Evolutionary conservation across 495 filamentous ascomycete species (phyloP).

Genomic region (Penicillium canescens): DNA sequence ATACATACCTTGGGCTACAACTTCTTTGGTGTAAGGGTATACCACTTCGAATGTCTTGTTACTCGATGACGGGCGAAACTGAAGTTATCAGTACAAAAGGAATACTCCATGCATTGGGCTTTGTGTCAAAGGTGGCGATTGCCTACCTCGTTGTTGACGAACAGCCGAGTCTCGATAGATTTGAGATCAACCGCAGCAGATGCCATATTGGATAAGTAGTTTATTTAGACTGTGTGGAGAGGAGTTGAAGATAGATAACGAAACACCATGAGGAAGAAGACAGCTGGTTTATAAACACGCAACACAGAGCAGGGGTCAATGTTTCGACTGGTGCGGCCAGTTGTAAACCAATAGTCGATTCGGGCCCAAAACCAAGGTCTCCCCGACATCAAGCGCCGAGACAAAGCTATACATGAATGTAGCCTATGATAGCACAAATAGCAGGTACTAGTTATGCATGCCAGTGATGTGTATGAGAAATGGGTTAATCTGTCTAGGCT

Average conservation of each 20-base stretch:
- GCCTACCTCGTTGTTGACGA: constrained; percentile 50
- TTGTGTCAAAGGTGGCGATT: neutral
- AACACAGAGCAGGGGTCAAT: neutral
- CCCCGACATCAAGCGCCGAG: neutral
- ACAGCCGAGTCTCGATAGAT: constrained; percentile 39
- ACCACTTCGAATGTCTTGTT: constrained; percentile 45
- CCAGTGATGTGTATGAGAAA: neutral
- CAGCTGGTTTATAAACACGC: neutral
- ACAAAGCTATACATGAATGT: neutral
- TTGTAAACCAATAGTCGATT: neutral
- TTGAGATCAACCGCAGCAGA: constrained; percentile 2
- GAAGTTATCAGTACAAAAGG: neutral
- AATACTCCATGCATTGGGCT: too few relatives aligned
- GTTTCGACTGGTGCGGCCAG: neutral
- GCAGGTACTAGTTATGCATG: neutral
- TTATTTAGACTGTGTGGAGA: neutral
- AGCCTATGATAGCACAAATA: too few relatives aligned
- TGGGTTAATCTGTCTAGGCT: neutral
- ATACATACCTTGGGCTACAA: constrained; percentile 37
- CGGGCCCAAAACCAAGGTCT: neutral
- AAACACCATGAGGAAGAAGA: neutral
- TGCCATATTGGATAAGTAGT: constrained; percentile 13
- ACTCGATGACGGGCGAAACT: constrained; percentile 48
- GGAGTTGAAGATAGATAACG: neutral
- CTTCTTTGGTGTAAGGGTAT: constrained; percentile 45